A percentile compares a stretch with the other conserved stretches of the same genome.
Conservation (phyloP, 2,329 filamentous ascomycete species). For the Aspergillus sp. region DNA sequence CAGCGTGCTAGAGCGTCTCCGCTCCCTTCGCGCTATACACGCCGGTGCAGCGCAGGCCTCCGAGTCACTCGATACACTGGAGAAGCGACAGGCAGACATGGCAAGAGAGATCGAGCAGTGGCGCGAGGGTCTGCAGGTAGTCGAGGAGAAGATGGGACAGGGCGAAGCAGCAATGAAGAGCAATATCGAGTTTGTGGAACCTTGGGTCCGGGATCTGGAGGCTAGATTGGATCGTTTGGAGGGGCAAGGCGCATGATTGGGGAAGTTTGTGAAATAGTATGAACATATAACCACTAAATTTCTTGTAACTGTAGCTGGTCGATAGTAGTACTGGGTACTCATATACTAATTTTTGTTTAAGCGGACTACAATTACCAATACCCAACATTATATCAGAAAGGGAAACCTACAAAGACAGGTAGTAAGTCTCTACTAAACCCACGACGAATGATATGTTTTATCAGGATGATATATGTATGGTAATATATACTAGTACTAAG, state of each 20-base stretch:
- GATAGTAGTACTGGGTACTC: no score
- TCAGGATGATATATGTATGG: no score
- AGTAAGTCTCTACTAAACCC: no score
- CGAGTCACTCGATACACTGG: slow-evolving; percentile 73
- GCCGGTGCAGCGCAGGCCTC: slow-evolving; percentile 81
- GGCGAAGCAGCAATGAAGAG: slow-evolving; percentile 69
- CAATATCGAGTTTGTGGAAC: slow-evolving; percentile 83
- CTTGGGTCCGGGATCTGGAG: slow-evolving; percentile 87
- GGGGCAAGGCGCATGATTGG: slow-evolving; percentile 23
- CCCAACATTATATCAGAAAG: no score
- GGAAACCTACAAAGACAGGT: no score
- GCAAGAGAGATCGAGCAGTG: slow-evolving; percentile 81
- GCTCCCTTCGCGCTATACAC: slow-evolving; percentile 81
- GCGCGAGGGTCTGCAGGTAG: slow-evolving; percentile 75
- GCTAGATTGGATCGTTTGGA: slow-evolving; percentile 66
- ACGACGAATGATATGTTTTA: no score
- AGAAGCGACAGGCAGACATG: slow-evolving; percentile 79
- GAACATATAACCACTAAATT: background rate
- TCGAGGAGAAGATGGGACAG: slow-evolving; percentile 73
- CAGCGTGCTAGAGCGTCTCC: slow-evolving; percentile 77
- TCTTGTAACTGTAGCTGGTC: no score
- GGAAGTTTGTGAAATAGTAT: background rate
- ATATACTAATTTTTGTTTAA: no score
- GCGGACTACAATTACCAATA: no score
- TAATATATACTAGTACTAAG: no score